Evolutionary conservation across 2,329 filamentous ascomycete species (phyloP).

Genomic region (Ophiostoma sp.): DNA sequence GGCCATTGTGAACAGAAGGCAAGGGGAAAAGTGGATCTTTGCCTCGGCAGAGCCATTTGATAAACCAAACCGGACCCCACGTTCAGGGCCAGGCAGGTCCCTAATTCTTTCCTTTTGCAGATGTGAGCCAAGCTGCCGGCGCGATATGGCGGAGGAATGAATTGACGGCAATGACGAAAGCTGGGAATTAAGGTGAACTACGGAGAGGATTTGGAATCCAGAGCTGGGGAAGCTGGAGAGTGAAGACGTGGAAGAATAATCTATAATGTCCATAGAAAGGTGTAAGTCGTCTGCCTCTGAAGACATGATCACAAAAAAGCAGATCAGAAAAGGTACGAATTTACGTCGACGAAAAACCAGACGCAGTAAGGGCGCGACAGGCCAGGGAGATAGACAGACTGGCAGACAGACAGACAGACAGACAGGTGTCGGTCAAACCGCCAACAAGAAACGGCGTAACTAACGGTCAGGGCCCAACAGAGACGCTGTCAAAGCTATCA

Average conservation of each 20-base stretch:
- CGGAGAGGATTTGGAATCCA: no score
- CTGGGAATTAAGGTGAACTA: no score
- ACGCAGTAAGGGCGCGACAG: no score
- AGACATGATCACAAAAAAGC: no score
- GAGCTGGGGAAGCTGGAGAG: no score
- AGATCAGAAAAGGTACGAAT: no score
- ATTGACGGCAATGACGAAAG: no score
- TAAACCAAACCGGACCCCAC: background rate
- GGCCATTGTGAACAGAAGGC: background rate
- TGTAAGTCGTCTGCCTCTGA: no score
- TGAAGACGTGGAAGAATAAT: no score
- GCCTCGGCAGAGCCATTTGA: slow-evolving; percentile 10
- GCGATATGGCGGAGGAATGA: background rate
- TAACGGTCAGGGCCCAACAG: background rate
- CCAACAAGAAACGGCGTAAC: background rate
- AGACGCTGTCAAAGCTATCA: background rate
- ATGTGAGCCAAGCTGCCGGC: background rate
- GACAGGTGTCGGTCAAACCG: background rate
- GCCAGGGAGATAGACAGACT: background rate
- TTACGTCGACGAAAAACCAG: no score
- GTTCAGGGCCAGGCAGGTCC: background rate
- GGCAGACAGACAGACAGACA: background rate
- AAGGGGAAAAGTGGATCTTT: background rate
- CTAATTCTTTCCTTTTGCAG: no score
- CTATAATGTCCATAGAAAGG: no score